Evolutionary conservation across 345 rosid species (phyloP).

Genomic region (Eucalyptus fibrosa): DNA sequence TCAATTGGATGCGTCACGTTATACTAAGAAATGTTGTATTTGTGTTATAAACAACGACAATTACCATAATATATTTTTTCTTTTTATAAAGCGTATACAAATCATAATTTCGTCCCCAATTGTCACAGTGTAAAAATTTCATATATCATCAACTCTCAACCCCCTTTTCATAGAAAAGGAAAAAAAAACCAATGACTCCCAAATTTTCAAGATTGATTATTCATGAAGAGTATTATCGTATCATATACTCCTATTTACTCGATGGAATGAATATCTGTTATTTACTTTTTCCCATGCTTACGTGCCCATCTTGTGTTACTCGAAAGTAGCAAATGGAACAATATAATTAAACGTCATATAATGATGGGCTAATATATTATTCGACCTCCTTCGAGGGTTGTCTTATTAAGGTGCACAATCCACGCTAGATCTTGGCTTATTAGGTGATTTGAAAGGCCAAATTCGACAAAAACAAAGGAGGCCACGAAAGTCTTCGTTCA

Average conservation of each 20-base stretch:
- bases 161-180: neutral
- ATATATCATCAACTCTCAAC: neutral
- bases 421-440: neutral
- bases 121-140: neutral
- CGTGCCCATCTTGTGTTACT: neutral
- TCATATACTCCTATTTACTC: neutral
- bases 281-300: neutral
- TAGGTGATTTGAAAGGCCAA: neutral
- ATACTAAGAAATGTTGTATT: neutral
- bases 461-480: neutral
- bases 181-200: neutral
- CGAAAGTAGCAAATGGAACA: neutral
- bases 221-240: neutral
- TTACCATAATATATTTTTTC: too few relatives aligned
- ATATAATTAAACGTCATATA: neutral
- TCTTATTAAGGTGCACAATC: neutral
- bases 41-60: neutral
- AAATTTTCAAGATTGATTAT: neutral
- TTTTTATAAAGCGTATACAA: neutral
- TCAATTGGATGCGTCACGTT: too few relatives aligned
- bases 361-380: neutral
- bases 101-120: too few relatives aligned
- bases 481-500: neutral
- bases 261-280: neutral
- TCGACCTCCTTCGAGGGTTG: neutral